Conservation (phyloP, 2,329 filamentous ascomycete species). For the Scorias spongiosa region DNA sequence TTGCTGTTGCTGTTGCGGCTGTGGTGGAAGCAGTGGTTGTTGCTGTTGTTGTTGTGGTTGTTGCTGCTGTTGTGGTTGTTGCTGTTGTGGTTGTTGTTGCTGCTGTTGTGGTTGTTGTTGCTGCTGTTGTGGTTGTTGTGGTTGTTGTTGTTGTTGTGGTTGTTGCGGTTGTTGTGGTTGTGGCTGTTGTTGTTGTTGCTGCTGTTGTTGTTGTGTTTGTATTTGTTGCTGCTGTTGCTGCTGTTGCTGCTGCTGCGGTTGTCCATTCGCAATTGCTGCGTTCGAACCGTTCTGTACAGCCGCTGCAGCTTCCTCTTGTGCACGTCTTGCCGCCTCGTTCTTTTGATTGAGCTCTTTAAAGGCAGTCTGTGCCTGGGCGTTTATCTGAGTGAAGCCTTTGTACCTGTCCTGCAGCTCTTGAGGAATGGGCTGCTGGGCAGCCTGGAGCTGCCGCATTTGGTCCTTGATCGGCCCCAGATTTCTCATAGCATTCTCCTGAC, state of each 20-base stretch:
- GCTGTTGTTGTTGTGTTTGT: neutral
- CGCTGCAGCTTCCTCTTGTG: slow-evolving; percentile 1
- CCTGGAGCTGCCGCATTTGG: neutral
- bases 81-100: slow-evolving; percentile 5
- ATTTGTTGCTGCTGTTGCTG: slow-evolving; percentile 7
- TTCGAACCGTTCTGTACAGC: neutral
- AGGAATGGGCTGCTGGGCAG: neutral
- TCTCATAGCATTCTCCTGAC: neutral
- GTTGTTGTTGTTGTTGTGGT: slow-evolving; percentile 7
- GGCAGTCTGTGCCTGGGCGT: neutral
- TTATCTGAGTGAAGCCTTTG: neutral
- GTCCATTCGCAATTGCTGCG: slow-evolving; percentile 1
- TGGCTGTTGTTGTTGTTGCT: slow-evolving; percentile 3
- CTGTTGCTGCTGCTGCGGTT: slow-evolving; percentile 1
- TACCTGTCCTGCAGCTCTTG: neutral
- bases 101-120: slow-evolving; percentile 3
- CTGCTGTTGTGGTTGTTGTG: neutral
- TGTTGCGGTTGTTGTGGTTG: slow-evolving; percentile 1
- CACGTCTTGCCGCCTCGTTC: neutral
- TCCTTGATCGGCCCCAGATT: neutral
- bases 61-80: slow-evolving; percentile 4
- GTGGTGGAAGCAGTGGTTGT: slow-evolving; percentile 3
- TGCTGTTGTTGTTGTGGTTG: slow-evolving; percentile 4
- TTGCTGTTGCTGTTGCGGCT: slow-evolving; percentile 9
- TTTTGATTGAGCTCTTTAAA: neutral